Evolutionary conservation across 345 rosid genomes (phyloP).

Genomic region (Trapa incisa): DNA sequence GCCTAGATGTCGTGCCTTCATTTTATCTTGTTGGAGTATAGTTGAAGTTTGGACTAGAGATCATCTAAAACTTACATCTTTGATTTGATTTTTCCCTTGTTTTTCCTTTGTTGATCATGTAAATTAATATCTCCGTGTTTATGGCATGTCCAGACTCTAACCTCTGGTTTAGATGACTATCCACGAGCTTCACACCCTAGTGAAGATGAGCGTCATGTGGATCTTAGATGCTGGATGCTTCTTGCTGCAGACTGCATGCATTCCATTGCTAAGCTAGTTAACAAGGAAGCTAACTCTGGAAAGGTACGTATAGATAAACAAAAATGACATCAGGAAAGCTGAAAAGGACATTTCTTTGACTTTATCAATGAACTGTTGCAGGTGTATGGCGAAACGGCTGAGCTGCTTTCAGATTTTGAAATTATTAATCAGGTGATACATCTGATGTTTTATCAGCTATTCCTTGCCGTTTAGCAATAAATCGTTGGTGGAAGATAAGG

Average conservation of each 20-base stretch:
- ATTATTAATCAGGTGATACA: constrained; percentile 56
- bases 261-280: constrained; percentile 43
- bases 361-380: constrained; percentile 23
- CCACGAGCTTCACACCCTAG: constrained; percentile 94
- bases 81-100: background rate
- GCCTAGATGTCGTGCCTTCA: background rate
- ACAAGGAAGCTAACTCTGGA: constrained; percentile 18
- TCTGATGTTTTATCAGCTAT: background rate
- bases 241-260: constrained; percentile 84
- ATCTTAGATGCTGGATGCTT: constrained; percentile 96
- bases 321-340: background rate
- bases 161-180: constrained; percentile 88
- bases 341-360: background rate
- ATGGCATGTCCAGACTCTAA: constrained; percentile 35
- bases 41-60: constrained; percentile 2
- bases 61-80: background rate
- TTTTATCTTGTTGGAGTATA: background rate
- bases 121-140: constrained; percentile 12
- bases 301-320: constrained; percentile 28
- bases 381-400: constrained; percentile 46
- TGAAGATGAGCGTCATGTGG: constrained; percentile 79
- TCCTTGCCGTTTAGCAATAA: background rate
- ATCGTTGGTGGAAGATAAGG: background rate
- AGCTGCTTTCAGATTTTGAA: constrained; percentile 68
- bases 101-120: background rate